Evolutionary conservation across 768 basidiomycete genomes (phyloP), one percentile per base, ranked within the genome.

Genomic region (Multifurca ochricompacta): DNA sequence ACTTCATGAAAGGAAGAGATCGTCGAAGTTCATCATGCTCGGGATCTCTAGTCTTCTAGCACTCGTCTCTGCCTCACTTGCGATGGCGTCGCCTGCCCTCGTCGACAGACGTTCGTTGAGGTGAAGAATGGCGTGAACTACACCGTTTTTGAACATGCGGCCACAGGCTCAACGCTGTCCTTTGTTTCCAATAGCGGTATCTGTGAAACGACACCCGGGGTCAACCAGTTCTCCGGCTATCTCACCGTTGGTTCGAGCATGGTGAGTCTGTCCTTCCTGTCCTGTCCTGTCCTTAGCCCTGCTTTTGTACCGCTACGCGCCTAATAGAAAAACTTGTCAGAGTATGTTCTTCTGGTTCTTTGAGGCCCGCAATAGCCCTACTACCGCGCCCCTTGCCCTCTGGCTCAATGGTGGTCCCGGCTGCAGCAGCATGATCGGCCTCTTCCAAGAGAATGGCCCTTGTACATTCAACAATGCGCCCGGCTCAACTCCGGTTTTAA

Each of bases 401-500:
- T 54, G 53, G 53, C 47, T 54, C 13, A 48, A 44, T 18, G 51
- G 51, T 8, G 51, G 51, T 14, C 48, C 48, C 10, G 48, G 48
- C 19, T 50, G 48, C 28, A 50, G 37, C 9, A 50, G 48, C 27
- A 40, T 50, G 48, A 31, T 40, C 7, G 48, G 48, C 13, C 48
- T 50, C 18, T 50, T 56, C 18, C 43, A 51, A 31, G 59, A 59
- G 47, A 50, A 56, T 19, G 59, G 59, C 5, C 48, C 59, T 18
- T 46, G 56, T n/a, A 43, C 56, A 27, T 61, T 54, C 56, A 25
- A 44, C 21, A 57, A 57, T 10, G 56, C 30, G 7, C 21, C 47
- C 10, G 40, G 43, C 14, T 30, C 21, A 13, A 49, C 41, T 3
- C 56, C 52, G 14, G 31, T 25, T 3, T 35, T 44, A 13, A 61